A percentile compares a stretch with the other conserved stretches of the same genome.
These are phyloP conservation scores for Eimeria brunetti DNA, from an alignment of 169 alveolate genomes.

Conservation along the genomic window DNA sequence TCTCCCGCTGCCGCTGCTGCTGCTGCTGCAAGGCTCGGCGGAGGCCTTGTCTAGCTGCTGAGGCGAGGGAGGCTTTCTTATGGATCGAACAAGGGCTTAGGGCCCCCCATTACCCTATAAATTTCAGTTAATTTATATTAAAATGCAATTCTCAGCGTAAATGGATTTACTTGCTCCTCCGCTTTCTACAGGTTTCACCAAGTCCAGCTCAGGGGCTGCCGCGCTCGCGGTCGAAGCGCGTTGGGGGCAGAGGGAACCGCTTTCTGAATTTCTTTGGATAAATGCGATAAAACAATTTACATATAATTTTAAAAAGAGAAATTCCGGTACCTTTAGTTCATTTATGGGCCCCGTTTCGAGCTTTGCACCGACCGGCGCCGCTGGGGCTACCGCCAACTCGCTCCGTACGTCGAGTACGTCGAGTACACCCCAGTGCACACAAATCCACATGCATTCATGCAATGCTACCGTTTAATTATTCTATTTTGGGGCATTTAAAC, in stretches of 20 bases:
- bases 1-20: slow-evolving; percentile 2
- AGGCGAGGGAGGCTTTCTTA: background rate
- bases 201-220: background rate
- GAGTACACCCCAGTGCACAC: slow-evolving; percentile 4
- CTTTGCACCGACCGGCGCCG: background rate
- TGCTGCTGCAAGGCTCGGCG: background rate
- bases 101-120: background rate
- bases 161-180: background rate
- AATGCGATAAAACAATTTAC: slow-evolving; percentile 3
- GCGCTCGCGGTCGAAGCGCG: slow-evolving; percentile 7
- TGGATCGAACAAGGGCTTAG: background rate
- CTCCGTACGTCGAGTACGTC: background rate
- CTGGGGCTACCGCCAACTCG: background rate
- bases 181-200: background rate
- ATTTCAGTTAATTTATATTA: background rate
- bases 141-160: background rate
- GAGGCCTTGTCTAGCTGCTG: background rate
- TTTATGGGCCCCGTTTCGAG: background rate
- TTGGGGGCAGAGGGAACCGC: background rate
- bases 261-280: background rate
- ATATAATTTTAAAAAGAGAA: background rate
- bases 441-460: background rate
- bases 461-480: background rate
- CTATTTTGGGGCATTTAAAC: background rate
- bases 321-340: background rate